A percentile compares a stretch with the other conserved stretches of the same genome.
Conservation (phyloP, 192 early-diverging fungal species). For the Backusella tuberculispora region DNA sequence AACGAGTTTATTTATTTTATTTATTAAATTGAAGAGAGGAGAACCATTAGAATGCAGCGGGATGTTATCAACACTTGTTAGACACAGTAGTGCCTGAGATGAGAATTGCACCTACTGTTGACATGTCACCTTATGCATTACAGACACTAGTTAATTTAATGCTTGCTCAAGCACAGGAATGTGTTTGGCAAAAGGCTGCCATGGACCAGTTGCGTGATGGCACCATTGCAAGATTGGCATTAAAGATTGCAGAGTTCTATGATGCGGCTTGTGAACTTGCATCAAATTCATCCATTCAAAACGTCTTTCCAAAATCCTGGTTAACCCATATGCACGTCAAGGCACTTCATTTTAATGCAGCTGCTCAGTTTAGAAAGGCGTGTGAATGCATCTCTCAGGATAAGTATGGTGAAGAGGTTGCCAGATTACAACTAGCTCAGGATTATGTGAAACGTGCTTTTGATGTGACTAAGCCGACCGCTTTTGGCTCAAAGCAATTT, state of each 20-base stretch:
- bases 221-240: slow-evolving; percentile 76
- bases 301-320: slow-evolving; percentile 66
- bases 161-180: slow-evolving; percentile 95
- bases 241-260: slow-evolving; percentile 74
- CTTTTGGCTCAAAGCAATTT: slow-evolving; percentile 28
- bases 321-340: slow-evolving; percentile 76
- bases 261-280: slow-evolving; percentile 69
- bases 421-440: slow-evolving; percentile 65
- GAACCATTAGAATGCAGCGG: slow-evolving; percentile 69
- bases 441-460: slow-evolving; percentile 48
- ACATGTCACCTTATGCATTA: slow-evolving; percentile 73
- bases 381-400: slow-evolving; percentile 70
- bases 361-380: slow-evolving; percentile 79
- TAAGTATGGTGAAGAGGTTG: slow-evolving; percentile 88
- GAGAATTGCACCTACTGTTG: slow-evolving; percentile 65
- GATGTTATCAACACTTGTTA: slow-evolving; percentile 68
- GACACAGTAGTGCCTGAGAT: slow-evolving; percentile 65
- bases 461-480: slow-evolving; percentile 19
- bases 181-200: slow-evolving; percentile 87
- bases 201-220: slow-evolving; percentile 81
- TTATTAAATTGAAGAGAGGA: not conserved
- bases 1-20: not conserved
- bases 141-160: slow-evolving; percentile 72
- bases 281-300: slow-evolving; percentile 54
- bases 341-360: slow-evolving; percentile 71